Conservation (phyloP, 140 eudicot species). For the Stevia rebaudiana region DNA sequence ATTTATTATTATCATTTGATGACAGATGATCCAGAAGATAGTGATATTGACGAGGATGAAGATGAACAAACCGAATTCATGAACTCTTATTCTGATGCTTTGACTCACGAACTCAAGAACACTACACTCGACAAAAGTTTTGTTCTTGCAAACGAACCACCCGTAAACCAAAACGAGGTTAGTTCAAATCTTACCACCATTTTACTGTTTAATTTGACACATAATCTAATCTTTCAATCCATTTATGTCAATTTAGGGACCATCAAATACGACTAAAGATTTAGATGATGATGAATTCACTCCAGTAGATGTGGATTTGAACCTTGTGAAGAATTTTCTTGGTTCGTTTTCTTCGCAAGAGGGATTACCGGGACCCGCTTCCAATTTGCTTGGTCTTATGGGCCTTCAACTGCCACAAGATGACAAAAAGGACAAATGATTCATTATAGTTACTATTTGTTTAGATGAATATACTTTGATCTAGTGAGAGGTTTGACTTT, state of each 20-base stretch:
- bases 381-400: constrained; percentile 89
- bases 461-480: constrained; percentile 1
- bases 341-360: constrained; percentile 91
- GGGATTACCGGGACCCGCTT: constrained; percentile 94
- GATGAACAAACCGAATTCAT: constrained; percentile 52
- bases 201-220: background rate
- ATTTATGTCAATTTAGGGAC: constrained; percentile 44
- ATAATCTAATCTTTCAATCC: background rate
- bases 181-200: constrained; percentile 10
- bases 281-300: constrained; percentile 54
- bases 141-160: constrained; percentile 57
- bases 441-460: background rate
- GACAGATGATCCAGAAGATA: constrained; percentile 71
- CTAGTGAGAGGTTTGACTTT: constrained; percentile 6
- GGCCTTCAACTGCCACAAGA: constrained; percentile 87
- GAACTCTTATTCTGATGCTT: constrained; percentile 64
- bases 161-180: constrained; percentile 55
- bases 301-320: constrained; percentile 88
- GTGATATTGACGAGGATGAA: constrained; percentile 46
- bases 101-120: constrained; percentile 59
- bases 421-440: constrained; percentile 42
- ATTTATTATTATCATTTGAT: background rate
- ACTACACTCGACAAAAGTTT: constrained; percentile 70
- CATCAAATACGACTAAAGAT: constrained; percentile 42
- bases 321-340: constrained; percentile 74